These are phyloP conservation scores for Nicotiana attenuata DNA, from an alignment of 257 asterid genomes.

Conservation along the genomic window DNA sequence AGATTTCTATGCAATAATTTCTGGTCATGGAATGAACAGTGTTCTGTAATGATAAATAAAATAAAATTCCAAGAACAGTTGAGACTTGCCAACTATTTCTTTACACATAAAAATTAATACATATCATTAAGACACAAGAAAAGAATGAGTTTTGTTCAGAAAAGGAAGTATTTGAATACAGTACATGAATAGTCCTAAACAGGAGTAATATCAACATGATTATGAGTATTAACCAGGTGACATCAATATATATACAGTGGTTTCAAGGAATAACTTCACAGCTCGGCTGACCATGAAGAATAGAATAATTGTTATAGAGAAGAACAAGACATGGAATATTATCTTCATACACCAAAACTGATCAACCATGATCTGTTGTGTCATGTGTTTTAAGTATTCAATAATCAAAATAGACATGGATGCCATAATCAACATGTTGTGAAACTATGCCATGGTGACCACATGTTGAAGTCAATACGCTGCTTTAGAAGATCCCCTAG, in stretches of 20 bases:
- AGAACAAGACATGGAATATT: neutral
- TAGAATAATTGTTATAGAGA: neutral
- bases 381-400: neutral
- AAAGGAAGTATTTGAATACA: neutral
- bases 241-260: neutral
- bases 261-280: neutral
- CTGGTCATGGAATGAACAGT: neutral
- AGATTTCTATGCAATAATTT: neutral
- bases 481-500: neutral
- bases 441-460: neutral
- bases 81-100: neutral
- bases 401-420: neutral
- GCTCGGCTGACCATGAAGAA: neutral
- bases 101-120: neutral
- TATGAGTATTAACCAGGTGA: constrained; percentile 1
- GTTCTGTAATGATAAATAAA: neutral
- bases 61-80: neutral
- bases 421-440: constrained; percentile 1
- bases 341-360: too few relatives aligned
- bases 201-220: neutral
- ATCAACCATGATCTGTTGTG: neutral
- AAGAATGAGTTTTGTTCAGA: neutral
- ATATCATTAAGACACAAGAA: neutral
- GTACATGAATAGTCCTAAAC: neutral
- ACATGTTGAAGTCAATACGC: neutral